Base-by-base conservation (phyloP, 495 filamentous ascomycete species). In the Lasiosphaeria ovina region DNA sequence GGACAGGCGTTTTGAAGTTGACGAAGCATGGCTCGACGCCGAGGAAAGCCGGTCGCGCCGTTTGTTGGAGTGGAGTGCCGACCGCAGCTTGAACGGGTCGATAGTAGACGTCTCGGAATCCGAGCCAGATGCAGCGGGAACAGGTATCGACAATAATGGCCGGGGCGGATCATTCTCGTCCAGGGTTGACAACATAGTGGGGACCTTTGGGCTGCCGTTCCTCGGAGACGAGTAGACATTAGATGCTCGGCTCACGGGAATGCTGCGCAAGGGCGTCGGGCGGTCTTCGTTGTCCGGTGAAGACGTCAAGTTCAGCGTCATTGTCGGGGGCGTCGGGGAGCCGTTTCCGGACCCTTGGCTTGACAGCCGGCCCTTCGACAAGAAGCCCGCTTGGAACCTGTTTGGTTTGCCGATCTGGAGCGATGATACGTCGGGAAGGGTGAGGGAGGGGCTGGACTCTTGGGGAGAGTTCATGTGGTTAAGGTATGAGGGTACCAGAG, bases 301-400 rank as follows among this genome's bases (percentile, higher is more conserved):
- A 9, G 85, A 82, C 8, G 82, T 83, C 3, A 85, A 81, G 59
- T 81, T 83, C 38, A 91, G 76, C 9, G 83, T 78, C 32, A 89
- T 77, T 0, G 85, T 84, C 6, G 87, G 88, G 31, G 87, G 79
- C 33, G 83, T 72, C 5, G 89, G 88, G 35, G 90, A 91, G 59
- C 83, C 85, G 58, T 82, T 76, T 1, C 73, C 63, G 1, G 73
- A 68, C 1, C 63, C 77, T 96, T 96, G 17, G 24, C 24, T 24
- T 24, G 24, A 24, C 24, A 24, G 24, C 24, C 24, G 24, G 24
- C 24, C 24, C 24, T 24, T 24, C 24, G 89, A 87, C 55, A 98
- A 77, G 72, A 96, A 97, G 33, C 94, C 94, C 36, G 92, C 81
- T 69, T 96, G 90, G 79, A 98, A 97, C 38, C 94, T 83, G 72